Evolutionary conservation across 371 early-diverging fungal genomes (phyloP).

Genomic region (Mucor irregularis): DNA sequence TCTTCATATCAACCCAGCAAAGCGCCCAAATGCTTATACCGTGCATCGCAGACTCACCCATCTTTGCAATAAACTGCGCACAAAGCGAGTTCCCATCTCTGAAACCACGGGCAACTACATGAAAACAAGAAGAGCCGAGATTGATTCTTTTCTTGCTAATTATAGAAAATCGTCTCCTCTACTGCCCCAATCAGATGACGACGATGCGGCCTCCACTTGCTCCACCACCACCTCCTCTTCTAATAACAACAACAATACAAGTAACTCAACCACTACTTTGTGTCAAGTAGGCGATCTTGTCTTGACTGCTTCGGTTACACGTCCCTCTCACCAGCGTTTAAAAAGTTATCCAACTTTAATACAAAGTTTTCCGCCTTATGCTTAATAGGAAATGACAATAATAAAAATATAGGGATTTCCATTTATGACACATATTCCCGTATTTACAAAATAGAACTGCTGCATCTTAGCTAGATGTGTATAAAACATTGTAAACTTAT

Average conservation of each 20-base stretch:
- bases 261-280: conserved; percentile 6
- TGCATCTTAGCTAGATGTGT: too few species aligned
- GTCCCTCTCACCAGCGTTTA: conserved; percentile 34
- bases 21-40: conserved; percentile 41
- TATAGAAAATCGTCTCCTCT: conserved; percentile 3
- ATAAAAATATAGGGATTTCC: too few species aligned
- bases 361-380: conserved; percentile 19
- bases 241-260: too few species aligned
- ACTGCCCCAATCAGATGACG: not conserved
- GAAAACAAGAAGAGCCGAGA: conserved; percentile 5
- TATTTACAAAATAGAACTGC: not conserved
- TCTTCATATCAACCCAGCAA: conserved; percentile 34
- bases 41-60: conserved; percentile 27
- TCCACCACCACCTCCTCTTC: conserved; percentile 7
- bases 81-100: not conserved
- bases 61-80: conserved; percentile 2
- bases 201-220: conserved; percentile 5
- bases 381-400: not conserved
- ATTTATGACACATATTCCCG: too few species aligned
- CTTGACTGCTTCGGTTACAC: conserved; percentile 44
- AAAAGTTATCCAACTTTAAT: conserved; percentile 41
- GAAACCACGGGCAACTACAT: conserved; percentile 5
- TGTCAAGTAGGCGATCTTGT: conserved; percentile 32
- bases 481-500: too few species aligned
- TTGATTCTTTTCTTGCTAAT: conserved; percentile 12